These are phyloP conservation scores for Claviceps citrina DNA, from an alignment of 2,329 filamentous ascomycete species.

Conservation along the genomic window DNA sequence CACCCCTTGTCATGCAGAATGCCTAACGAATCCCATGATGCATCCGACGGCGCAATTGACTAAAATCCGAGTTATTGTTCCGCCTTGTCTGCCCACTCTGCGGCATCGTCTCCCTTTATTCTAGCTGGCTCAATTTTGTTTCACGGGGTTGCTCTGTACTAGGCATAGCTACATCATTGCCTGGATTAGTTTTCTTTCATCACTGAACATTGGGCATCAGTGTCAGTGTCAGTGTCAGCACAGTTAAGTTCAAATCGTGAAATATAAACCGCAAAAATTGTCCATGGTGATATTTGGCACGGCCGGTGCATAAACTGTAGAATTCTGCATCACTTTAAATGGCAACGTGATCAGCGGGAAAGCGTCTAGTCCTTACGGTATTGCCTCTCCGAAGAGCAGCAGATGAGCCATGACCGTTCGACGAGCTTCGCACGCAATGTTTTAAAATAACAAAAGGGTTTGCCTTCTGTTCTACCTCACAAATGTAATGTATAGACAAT, in stretches of 20 bases:
- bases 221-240: not conserved
- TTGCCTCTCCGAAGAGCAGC: not conserved
- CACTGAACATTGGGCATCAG: too few species aligned
- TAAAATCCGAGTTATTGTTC: not conserved
- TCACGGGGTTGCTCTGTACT: not conserved
- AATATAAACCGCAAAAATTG: not conserved
- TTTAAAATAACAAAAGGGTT: not conserved
- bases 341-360: too few species aligned
- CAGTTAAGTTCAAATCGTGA: not conserved
- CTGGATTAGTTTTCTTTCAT: too few species aligned
- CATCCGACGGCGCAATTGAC: constrained; percentile 7
- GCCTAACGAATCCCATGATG: constrained; percentile 4
- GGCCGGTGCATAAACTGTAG: too few species aligned
- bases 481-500: constrained; percentile 20
- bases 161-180: not conserved
- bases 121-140: not conserved
- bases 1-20: not conserved
- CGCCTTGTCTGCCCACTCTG: not conserved
- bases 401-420: too few species aligned
- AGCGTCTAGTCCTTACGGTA: too few species aligned
- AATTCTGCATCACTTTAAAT: too few species aligned
- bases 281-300: too few species aligned
- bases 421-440: too few species aligned
- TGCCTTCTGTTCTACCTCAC: constrained; percentile 8
- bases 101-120: not conserved